Conservation (phyloP, 176 grass and related monocot genomes). For the Juncus inflexus region DNA sequence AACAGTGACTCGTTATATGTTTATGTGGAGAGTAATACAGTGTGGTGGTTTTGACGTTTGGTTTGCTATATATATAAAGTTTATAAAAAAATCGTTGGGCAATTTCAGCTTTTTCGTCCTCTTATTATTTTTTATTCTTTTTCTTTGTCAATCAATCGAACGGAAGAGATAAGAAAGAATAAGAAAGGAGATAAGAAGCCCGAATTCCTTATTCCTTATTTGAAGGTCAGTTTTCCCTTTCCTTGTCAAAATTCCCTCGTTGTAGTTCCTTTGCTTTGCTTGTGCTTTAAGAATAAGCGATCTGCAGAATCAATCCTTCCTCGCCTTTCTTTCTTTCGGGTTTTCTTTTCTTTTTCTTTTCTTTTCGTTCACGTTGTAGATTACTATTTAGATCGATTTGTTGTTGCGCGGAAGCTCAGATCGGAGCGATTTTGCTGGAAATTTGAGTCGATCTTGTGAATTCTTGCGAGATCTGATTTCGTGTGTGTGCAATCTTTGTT, state of each 20-base stretch:
- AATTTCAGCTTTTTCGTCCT: slow-evolving; percentile 1
- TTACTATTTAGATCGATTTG: slow-evolving; percentile 7
- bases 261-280: neutral
- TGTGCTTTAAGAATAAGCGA: slow-evolving; percentile 23
- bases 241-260: neutral
- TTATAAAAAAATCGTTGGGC: slow-evolving; percentile 3
- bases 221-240: slow-evolving; percentile 18
- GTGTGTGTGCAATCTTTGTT: no score
- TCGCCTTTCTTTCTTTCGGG: no score
- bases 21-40: no score
- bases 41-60: no score
- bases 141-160: slow-evolving; percentile 9
- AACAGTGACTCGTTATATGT: no score
- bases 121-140: neutral
- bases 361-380: slow-evolving; percentile 15
- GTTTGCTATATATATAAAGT: no score
- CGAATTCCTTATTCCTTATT: no score
- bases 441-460: slow-evolving; percentile 1
- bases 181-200: slow-evolving; percentile 14
- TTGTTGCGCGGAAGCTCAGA: slow-evolving; percentile 5
- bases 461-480: slow-evolving; percentile 5
- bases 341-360: slow-evolving; percentile 1
- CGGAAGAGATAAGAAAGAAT: neutral
- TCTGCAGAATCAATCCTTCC: slow-evolving; percentile 8
- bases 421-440: neutral